phyloP scores from a whole-genome alignment of 1,284 basidiomycete genomes.

The Irpex sp. region DNA sequence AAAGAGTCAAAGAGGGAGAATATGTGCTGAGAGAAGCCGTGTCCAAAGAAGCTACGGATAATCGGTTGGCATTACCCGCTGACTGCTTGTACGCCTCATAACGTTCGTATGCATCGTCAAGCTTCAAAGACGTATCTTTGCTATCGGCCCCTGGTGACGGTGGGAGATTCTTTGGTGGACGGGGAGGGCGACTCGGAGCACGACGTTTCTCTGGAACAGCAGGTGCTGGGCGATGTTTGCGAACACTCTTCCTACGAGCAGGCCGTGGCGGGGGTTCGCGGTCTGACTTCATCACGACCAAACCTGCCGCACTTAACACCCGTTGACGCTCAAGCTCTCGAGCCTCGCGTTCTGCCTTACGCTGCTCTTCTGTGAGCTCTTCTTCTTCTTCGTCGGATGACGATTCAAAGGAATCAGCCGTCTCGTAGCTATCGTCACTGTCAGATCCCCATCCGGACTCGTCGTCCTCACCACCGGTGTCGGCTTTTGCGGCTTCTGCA shows the following conservation, averaged over 20 bases:
- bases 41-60: constrained; percentile 58
- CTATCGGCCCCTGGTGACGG: constrained; percentile 34
- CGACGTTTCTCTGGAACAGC: constrained; percentile 30
- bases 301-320: constrained; percentile 84
- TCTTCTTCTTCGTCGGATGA: constrained; percentile 41
- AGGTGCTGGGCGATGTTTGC: constrained; percentile 51
- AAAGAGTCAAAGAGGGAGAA: constrained; percentile 8
- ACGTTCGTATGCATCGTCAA: constrained; percentile 89
- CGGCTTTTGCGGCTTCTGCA: constrained; percentile 2
- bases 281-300: constrained; percentile 62
- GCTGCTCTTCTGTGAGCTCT: constrained; percentile 40
- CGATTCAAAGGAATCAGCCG: constrained; percentile 49
- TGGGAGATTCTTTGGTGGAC: constrained; percentile 50
- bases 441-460: constrained; percentile 41
- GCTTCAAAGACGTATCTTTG: constrained; percentile 28
- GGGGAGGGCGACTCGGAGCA: constrained; percentile 9
- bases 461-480: constrained; percentile 28
- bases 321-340: constrained; percentile 76
- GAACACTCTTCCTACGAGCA: constrained; percentile 22
- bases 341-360: constrained; percentile 53
- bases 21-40: constrained; percentile 29
- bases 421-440: constrained; percentile 32
- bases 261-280: constrained; percentile 36
- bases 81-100: constrained; percentile 77
- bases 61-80: constrained; percentile 42